Evolutionary conservation across 495 filamentous ascomycete species (phyloP).

Genomic region (Tuber umbilicatum): DNA sequence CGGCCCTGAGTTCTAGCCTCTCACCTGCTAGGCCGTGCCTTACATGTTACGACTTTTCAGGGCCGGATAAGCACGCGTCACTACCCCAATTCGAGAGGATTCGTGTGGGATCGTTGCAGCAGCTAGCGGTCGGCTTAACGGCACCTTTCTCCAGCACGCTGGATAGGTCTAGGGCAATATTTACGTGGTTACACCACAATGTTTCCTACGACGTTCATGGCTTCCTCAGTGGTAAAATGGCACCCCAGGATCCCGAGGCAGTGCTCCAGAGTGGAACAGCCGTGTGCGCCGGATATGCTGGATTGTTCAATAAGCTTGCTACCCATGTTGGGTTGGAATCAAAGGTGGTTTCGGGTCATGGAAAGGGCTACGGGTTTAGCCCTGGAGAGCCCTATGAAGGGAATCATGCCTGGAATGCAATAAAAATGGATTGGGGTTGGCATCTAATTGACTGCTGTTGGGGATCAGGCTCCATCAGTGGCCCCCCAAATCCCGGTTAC

Average conservation of each 20-base stretch:
- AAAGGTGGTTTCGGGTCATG: slow-evolving; percentile 65
- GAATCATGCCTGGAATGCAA: slow-evolving; percentile 88
- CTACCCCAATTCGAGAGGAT: slow-evolving; percentile 43
- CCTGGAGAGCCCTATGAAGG: slow-evolving; percentile 51
- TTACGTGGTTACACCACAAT: slow-evolving; percentile 94
- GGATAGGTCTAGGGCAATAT: slow-evolving; percentile 85
- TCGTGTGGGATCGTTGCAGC: slow-evolving; percentile 45
- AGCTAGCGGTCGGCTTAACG: slow-evolving; percentile 71
- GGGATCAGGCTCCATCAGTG: slow-evolving; percentile 66
- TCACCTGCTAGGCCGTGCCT: slow-evolving; percentile 54
- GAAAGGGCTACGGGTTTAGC: slow-evolving; percentile 73
- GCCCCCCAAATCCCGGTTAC: slow-evolving; percentile 51
- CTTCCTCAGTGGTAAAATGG: slow-evolving; percentile 65
- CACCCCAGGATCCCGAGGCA: slow-evolving; percentile 58
- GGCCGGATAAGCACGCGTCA: slow-evolving; percentile 68
- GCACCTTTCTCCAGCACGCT: slow-evolving; percentile 70
- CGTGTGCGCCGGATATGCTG: slow-evolving; percentile 87
- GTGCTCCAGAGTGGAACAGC: slow-evolving; percentile 68
- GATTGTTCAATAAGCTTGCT: slow-evolving; percentile 70
- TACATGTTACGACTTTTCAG: slow-evolving; percentile 79
- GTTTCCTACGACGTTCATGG: slow-evolving; percentile 70
- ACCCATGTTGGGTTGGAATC: slow-evolving; percentile 64
- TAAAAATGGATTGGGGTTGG: slow-evolving; percentile 81
- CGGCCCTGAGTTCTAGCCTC: slow-evolving; percentile 8
- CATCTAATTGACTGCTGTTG: slow-evolving; percentile 89